Percentiles rank a stretch among this genome's conserved stretches.
Evolutionary conservation across 345 rosid genomes (phyloP).

Genomic region (Pistacia atlantica): DNA sequence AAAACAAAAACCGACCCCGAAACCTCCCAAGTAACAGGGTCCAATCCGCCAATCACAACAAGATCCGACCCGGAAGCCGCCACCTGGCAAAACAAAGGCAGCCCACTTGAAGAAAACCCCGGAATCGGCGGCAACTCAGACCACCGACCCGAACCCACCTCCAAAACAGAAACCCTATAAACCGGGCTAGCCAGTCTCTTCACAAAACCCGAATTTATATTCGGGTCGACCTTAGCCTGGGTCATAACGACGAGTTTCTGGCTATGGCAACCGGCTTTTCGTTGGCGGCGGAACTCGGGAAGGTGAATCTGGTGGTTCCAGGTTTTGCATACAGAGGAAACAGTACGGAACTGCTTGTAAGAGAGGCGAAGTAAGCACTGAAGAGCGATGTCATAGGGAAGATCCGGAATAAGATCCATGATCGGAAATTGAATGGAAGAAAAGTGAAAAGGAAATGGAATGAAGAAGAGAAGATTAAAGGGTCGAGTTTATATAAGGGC

Average conservation of each 20-base stretch:
- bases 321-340: constrained; percentile 34
- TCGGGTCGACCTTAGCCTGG: constrained; percentile 51
- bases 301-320: constrained; percentile 41
- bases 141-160: constrained; percentile 60
- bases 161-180: constrained; percentile 46
- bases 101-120: constrained; percentile 35
- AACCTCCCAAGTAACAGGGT: constrained; percentile 64
- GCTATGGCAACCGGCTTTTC: constrained; percentile 35
- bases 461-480: background rate
- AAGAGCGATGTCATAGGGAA: constrained; percentile 48
- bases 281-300: constrained; percentile 31
- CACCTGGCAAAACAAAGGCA: constrained; percentile 70
- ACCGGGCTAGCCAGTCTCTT: constrained; percentile 35
- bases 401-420: constrained; percentile 45
- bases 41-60: constrained; percentile 80
- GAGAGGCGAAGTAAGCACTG: constrained; percentile 41
- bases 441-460: background rate
- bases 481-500: background rate
- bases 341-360: constrained; percentile 24
- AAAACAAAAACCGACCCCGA: constrained; percentile 52
- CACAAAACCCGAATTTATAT: constrained; percentile 9
- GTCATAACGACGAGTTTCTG: constrained; percentile 57
- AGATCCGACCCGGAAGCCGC: constrained; percentile 60
- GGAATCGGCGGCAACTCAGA: constrained; percentile 58
- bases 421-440: background rate